Evolutionary conservation across 352 stramenopile species (phyloP).

Genomic region (Globisporangium ultimum): DNA sequence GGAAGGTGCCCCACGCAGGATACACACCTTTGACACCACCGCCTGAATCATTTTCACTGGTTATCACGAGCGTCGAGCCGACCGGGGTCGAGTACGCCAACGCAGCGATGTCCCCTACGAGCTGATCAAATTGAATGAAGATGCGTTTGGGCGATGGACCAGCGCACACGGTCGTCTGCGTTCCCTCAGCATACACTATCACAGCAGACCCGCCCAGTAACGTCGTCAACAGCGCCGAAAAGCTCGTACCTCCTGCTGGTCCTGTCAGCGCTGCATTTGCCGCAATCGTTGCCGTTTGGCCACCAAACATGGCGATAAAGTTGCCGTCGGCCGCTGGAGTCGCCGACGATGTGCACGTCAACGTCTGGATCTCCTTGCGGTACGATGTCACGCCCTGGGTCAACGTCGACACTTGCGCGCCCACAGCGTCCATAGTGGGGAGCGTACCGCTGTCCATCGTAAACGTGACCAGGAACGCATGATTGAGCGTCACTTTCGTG

Average conservation of each 20-base stretch:
- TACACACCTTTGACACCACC: constrained; percentile 75
- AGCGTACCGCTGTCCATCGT: constrained; percentile 46
- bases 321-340: constrained; percentile 27
- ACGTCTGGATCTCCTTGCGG: constrained; percentile 74
- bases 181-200: constrained; percentile 33
- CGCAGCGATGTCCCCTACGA: constrained; percentile 54
- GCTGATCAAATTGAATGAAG: constrained; percentile 71
- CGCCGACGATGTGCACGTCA: constrained; percentile 53
- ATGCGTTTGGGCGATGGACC: constrained; percentile 35
- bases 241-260: constrained; percentile 14
- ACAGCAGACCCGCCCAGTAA: constrained; percentile 32
- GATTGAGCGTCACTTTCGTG: constrained; percentile 20
- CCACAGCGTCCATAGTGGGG: constrained; percentile 27
- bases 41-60: constrained; percentile 39
- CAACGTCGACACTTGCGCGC: constrained; percentile 29
- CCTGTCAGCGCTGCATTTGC: constrained; percentile 43
- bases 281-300: constrained; percentile 29
- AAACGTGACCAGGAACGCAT: constrained; percentile 73
- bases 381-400: constrained; percentile 38
- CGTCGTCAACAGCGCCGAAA: constrained; percentile 25
- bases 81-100: constrained; percentile 33
- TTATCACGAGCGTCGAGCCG: constrained; percentile 32
- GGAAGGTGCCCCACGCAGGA: constrained; percentile 86
- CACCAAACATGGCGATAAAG: constrained; percentile 62
- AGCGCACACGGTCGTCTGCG: constrained; percentile 50